phyloP scores from a whole-genome alignment of 2,329 filamentous ascomycete species.

The Epichloe gansuensis region DNA sequence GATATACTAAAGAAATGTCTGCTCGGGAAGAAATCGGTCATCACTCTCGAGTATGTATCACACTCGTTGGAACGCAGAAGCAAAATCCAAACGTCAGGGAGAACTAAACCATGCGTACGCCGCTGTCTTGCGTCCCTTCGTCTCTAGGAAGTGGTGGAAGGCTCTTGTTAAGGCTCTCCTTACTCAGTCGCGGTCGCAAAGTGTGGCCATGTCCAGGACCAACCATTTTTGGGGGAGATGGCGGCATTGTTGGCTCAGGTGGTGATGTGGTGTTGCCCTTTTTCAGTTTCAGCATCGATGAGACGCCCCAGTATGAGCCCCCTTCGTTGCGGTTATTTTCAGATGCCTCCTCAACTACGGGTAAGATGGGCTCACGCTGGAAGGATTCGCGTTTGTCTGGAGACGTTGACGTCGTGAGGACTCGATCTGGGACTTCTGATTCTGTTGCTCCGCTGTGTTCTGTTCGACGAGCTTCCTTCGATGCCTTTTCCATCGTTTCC shows the following conservation, averaged over 20 bases:
- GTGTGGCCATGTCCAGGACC: conserved; percentile 36
- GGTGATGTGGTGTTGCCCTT: conserved; percentile 19
- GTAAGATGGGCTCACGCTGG: conserved; percentile 47
- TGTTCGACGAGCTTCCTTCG: conserved; percentile 23
- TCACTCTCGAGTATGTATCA: background rate
- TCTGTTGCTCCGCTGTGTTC: conserved; percentile 23
- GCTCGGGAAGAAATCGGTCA: background rate
- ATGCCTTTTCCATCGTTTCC: conserved; percentile 28
- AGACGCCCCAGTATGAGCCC: conserved; percentile 18
- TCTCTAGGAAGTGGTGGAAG: conserved; percentile 41
- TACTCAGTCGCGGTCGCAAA: conserved; percentile 30
- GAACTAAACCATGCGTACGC: conserved; percentile 21
- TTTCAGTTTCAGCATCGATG: conserved; percentile 20
- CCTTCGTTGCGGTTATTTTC: conserved; percentile 50
- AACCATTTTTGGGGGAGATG: conserved; percentile 16
- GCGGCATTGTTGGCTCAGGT: conserved; percentile 31
- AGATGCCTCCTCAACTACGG: conserved; percentile 81
- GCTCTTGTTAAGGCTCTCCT: conserved; percentile 47
- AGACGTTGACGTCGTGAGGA: conserved; percentile 28
- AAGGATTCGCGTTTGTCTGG: conserved; percentile 40
- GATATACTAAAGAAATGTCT: conserved; percentile 1
- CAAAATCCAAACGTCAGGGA: conserved; percentile 9
- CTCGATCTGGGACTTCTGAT: conserved; percentile 48
- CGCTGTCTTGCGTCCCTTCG: conserved; percentile 15
- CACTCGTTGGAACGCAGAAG: conserved; percentile 9